phyloP scores from a whole-genome alignment of 768 basidiomycete genomes.

The Postia placenta region DNA sequence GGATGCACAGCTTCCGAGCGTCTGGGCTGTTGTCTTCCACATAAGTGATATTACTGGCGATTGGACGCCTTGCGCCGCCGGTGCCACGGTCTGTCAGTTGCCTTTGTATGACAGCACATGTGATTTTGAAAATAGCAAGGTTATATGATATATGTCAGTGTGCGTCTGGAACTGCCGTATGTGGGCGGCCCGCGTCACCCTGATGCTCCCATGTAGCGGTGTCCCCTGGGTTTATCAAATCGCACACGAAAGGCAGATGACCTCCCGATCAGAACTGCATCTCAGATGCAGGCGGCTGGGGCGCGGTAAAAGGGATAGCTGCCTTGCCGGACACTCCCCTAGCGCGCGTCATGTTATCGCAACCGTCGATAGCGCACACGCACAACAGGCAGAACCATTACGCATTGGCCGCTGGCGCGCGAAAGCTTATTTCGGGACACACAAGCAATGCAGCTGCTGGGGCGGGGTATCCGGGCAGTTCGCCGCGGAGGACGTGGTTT shows the following conservation, averaged over 20 bases:
- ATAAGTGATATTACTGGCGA: too few species aligned
- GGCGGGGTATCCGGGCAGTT: too few species aligned
- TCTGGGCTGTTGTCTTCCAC: background rate
- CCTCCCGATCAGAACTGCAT: background rate
- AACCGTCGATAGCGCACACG: background rate
- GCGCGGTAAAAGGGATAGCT: background rate
- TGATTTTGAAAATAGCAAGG: background rate
- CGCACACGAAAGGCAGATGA: background rate
- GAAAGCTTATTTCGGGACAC: too few species aligned
- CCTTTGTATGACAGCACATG: too few species aligned
- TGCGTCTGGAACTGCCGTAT: background rate
- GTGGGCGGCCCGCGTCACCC: too few species aligned
- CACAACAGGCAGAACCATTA: background rate
- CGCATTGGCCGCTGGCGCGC: too few species aligned
- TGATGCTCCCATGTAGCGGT: too few species aligned
- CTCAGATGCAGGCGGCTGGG: background rate
- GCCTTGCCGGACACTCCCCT: background rate
- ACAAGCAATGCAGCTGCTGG: too few species aligned
- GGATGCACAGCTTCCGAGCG: background rate
- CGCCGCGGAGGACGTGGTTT: too few species aligned
- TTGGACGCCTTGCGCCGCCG: too few species aligned
- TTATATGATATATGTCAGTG: background rate
- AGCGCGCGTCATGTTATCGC: background rate
- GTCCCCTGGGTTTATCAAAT: too few species aligned
- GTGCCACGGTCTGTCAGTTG: too few species aligned